Evolutionary conservation across 441 rosid species (phyloP).

Genomic region (Croton laevigatus): DNA sequence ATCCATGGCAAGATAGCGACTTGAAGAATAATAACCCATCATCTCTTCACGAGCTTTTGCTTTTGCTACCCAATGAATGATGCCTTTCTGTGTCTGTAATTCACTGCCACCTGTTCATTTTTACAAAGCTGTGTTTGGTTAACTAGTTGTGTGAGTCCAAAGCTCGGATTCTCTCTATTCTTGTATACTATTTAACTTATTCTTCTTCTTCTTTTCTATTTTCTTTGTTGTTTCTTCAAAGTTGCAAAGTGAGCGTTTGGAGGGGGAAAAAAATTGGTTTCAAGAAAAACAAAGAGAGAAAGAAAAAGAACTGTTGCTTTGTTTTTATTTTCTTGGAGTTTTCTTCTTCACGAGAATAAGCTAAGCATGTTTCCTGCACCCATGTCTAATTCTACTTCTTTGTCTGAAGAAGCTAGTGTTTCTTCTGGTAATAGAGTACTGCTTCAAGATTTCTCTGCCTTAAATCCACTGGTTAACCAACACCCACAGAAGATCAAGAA

Average conservation of each 20-base stretch:
- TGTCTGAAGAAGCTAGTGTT: constrained; percentile 63
- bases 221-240: constrained; percentile 25
- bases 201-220: constrained; percentile 6
- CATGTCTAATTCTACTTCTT: constrained; percentile 62
- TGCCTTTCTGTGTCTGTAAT: constrained; percentile 53
- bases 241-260: constrained; percentile 35
- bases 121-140: constrained; percentile 30
- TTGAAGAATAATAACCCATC: constrained; percentile 69
- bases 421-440: constrained; percentile 52
- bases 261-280: constrained; percentile 13
- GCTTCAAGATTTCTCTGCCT: constrained; percentile 44
- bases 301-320: constrained; percentile 29
- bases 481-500: constrained; percentile 59
- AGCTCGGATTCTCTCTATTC: constrained; percentile 32
- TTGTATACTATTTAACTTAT: not conserved
- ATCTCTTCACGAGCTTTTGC: constrained; percentile 49
- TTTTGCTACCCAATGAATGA: constrained; percentile 54
- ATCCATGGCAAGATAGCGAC: constrained; percentile 66
- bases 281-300: constrained; percentile 19
- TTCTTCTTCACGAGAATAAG: constrained; percentile 32
- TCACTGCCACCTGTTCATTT: constrained; percentile 37
- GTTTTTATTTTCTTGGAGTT: constrained; percentile 48
- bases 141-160: constrained; percentile 31
- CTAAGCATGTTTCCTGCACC: constrained; percentile 49
- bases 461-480: constrained; percentile 41